phyloP scores from a whole-genome alignment of 306 rosid species.

The Lathyrus aphaca region DNA sequence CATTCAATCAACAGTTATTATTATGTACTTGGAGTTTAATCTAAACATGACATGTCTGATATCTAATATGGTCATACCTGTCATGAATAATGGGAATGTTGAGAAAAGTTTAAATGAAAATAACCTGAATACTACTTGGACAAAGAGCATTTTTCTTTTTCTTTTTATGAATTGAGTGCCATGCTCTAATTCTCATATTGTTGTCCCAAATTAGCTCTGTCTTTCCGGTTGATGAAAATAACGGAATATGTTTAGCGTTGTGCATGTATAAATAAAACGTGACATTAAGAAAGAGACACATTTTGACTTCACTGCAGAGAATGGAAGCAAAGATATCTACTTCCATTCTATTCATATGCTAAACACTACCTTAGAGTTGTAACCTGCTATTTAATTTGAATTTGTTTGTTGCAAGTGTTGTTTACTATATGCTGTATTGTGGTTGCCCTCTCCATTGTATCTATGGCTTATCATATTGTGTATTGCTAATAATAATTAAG shows the following conservation, averaged over 20 bases:
- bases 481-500: conserved; percentile 16
- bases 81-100: conserved; percentile 5
- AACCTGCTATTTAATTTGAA: conserved; percentile 2
- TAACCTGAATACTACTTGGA: neutral
- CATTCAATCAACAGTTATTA: neutral
- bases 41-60: neutral
- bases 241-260: neutral
- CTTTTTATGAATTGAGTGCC: neutral
- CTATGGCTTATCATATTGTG: conserved; percentile 1
- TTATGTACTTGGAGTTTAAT: neutral
- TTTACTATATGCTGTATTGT: neutral
- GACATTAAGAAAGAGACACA: neutral
- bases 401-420: conserved; percentile 15
- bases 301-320: neutral
- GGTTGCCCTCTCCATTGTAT: conserved; percentile 1
- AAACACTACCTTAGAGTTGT: conserved; percentile 17
- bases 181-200: conserved; percentile 23
- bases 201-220: conserved; percentile 11
- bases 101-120: conserved; percentile 3
- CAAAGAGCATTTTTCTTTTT: neutral
- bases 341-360: neutral
- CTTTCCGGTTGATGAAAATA: conserved; percentile 5
- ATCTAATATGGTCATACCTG: neutral
- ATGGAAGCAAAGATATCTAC: neutral
- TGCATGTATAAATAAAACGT: neutral